Conservation (phyloP, 2,329 filamentous ascomycete genomes). For the Penicillium sp. region DNA sequence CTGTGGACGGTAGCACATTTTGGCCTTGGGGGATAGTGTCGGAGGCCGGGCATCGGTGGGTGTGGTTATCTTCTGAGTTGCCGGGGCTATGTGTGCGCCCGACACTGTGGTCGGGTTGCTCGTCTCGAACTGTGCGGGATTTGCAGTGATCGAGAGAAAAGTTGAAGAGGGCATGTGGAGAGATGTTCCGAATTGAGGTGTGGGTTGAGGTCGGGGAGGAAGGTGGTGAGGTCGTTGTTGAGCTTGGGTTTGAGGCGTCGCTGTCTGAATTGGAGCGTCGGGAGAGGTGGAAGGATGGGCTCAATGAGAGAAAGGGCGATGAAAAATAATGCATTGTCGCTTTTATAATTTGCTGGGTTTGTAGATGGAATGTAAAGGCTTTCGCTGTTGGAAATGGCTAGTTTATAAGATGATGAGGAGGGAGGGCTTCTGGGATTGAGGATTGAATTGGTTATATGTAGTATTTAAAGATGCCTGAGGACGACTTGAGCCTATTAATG, state of each 20-base stretch:
- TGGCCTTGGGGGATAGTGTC: slow-evolving; percentile 2
- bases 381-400: background rate
- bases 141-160: slow-evolving; percentile 29
- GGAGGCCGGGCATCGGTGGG: background rate
- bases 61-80: background rate
- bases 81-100: background rate
- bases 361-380: slow-evolving; percentile 4
- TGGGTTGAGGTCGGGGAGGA: slow-evolving; percentile 21
- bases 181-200: slow-evolving; percentile 3
- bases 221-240: slow-evolving; percentile 29
- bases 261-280: slow-evolving; percentile 19
- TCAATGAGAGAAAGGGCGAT: slow-evolving; percentile 31
- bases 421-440: background rate
- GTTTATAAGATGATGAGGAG: background rate
- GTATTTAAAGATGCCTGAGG: background rate
- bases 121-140: slow-evolving; percentile 16
- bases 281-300: slow-evolving; percentile 32
- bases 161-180: slow-evolving; percentile 22
- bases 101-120: slow-evolving; percentile 8
- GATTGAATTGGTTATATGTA: background rate
- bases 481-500: slow-evolving; percentile 6
- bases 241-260: slow-evolving; percentile 23
- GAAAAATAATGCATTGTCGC: slow-evolving; percentile 25
- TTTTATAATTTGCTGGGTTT: slow-evolving; percentile 1
- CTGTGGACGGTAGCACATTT: slow-evolving; percentile 29